Evolutionary conservation across 108 stramenopile species (phyloP), one percentile per base, ranked within the genome.

Genomic region (Nitzschia sp.): DNA sequence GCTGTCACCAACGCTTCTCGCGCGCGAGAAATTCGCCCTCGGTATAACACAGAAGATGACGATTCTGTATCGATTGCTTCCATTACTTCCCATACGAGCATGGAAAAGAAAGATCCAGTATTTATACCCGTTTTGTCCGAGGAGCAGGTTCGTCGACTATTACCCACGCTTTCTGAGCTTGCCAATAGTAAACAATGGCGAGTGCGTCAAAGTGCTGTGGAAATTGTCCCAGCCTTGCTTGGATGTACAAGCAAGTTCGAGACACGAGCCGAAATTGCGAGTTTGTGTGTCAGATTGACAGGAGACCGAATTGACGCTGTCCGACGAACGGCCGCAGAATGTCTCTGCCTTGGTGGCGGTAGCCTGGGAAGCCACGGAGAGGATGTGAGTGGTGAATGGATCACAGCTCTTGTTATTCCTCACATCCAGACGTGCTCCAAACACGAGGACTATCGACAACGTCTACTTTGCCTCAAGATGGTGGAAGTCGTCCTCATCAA

Each of bases 1-100:
- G 94, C 94, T 29, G 94, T 95, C 1, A 92, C 91, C 3, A 95
- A 93, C 69, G 91, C 94, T n/a, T 88, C 88, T 2, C 78, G 93
- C 56, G 75, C 72, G 31, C 22, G 75, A 27, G 85, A 83, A 21
- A 62, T 67, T 33, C 74, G 63, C 34, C 68, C 66, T 19, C 80
- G 73, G 34, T 79, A 69, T 53, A 67, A 73, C 16, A 78, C 71
- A 0, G 69, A 66, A 28, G 76, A 82, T n/a, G 90, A 94, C 52
- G 89, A 91, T 67, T 72, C 88, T 8, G 56, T 78, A 2, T 91
- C 90, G 16, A 53, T 91, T 27, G 77, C 89, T 22, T 93, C 91
- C 5, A 69, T 68, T 32, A 81, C 84, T 41, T 89, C 89, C n/a
- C 74, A 78, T 44, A 63, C 78, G 13, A 83, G 73, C 55, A 53